Conservation (phyloP, 495 filamentous ascomycete species). For the Hyaloscypha variabilis region DNA sequence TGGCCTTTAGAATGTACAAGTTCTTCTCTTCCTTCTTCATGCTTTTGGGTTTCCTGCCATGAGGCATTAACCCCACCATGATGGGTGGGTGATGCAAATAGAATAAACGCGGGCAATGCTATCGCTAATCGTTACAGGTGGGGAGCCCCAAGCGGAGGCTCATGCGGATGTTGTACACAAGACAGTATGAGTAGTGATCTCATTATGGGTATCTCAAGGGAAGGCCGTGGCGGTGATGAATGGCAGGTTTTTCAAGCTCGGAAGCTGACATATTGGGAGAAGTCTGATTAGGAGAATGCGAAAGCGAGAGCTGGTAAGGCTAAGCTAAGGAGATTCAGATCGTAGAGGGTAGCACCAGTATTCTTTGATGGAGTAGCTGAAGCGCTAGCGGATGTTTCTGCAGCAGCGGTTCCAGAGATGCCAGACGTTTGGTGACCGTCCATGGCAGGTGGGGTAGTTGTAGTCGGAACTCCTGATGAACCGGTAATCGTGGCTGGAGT, state of each 20-base stretch:
- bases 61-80: neutral
- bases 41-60: neutral
- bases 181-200: neutral
- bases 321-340: constrained; percentile 1
- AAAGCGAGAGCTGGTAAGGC: constrained; percentile 1
- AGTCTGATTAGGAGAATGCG: neutral
- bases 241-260: neutral
- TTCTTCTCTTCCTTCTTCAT: neutral
- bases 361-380: constrained; percentile 3
- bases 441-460: constrained; percentile 14
- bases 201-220: constrained; percentile 8
- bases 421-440: constrained; percentile 20
- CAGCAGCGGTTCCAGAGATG: constrained; percentile 8
- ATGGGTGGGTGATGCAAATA: neutral
- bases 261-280: neutral
- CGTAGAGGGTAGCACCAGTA: neutral
- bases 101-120: constrained; percentile 5
- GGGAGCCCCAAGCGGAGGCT: neutral
- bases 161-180: neutral
- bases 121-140: constrained; percentile 13
- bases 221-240: constrained; percentile 1
- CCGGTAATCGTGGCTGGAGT: neutral
- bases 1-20: constrained; percentile 15
- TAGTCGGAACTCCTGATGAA: neutral
- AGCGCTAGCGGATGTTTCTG: neutral